phyloP scores from a whole-genome alignment of 306 rosid species.

The Datisca glomerata region DNA sequence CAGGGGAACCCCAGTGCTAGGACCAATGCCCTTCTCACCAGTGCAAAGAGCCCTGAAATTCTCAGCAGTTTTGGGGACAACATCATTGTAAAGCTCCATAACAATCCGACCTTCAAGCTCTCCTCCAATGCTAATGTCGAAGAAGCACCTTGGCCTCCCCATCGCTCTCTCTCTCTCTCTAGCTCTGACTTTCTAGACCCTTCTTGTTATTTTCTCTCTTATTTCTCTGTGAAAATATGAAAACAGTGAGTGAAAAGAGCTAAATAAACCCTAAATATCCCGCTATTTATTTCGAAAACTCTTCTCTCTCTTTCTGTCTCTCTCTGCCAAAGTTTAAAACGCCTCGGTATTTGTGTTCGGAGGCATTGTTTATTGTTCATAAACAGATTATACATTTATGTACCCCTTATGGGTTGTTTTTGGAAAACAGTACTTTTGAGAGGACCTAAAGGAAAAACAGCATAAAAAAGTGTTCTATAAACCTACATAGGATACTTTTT shows the following conservation, averaged over 20 bases:
- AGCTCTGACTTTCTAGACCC: conserved; percentile 3
- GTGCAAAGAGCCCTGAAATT: conserved; percentile 74
- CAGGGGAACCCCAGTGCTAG: conserved; percentile 38
- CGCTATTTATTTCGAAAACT: conserved; percentile 12
- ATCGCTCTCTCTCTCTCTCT: conserved; percentile 15
- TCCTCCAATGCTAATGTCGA: conserved; percentile 50
- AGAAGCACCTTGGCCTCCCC: conserved; percentile 44
- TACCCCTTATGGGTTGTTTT: no score
- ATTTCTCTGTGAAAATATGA: neutral
- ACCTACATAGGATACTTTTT: no score
- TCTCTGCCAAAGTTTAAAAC: no score
- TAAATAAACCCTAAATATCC: neutral
- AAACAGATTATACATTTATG: no score
- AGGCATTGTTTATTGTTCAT: no score
- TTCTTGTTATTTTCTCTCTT: neutral
- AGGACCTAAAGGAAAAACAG: no score
- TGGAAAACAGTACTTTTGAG: no score
- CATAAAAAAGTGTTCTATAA: no score
- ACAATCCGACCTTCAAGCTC: conserved; percentile 62
- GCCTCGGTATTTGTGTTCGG: no score
- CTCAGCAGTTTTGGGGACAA: conserved; percentile 71
- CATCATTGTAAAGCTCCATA: conserved; percentile 45
- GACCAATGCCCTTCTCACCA: conserved; percentile 51
- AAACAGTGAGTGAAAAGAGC: neutral
- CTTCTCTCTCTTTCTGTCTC: neutral